Evolutionary conservation across 2,329 filamentous ascomycete genomes (phyloP), one percentile per base, ranked within the genome.

Genomic region (Fusarium subglutinans): DNA sequence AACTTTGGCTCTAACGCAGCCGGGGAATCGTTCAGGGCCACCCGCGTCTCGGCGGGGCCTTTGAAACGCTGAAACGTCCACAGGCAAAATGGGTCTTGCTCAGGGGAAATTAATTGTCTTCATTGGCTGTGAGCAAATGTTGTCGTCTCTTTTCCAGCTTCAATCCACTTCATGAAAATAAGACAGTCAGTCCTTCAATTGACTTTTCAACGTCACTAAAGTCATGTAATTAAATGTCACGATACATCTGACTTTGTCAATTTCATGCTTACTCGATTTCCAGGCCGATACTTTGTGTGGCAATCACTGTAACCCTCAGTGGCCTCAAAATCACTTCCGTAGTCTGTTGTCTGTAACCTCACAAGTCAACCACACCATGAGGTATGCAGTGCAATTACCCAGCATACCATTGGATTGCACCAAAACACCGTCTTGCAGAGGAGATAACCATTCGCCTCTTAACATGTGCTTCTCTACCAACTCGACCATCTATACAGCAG

Each of bases 51-150:
- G 54, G 58, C 18, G 30, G 50, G n/a, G 30, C 35, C 59, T 58
- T 53, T 45, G 45, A 65, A 66, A 69, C 53, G 64, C 59, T 74
- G 72, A 69, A 74, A 75, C 72, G 56, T 37, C 43, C 43, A 66
- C 17, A 44, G 24, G 43, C 69, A 47, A 69, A 55, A 65, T 69
- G 70, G 70, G 68, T 57, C 62, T 41, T 20, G 48, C 43, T 74
- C 59, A 74, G 72, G 71, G 67, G 72, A 62, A 69, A 35, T 47
- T 22, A 69, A 35, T 47, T 22, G 24, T 24, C 22, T 15, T 66
- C 20, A 72, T 75, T 66, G 59, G 64, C 24, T 63, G 30, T 41
- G 18, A 59, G 22, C 24, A 30, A 30, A 41, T 33, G 17, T 58
- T 40, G 26, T 26, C 14, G 26, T 48, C 35, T 41, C 20, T 33